phyloP scores from a whole-genome alignment of 129 eudicot species.

The Flaveria bidentis region DNA sequence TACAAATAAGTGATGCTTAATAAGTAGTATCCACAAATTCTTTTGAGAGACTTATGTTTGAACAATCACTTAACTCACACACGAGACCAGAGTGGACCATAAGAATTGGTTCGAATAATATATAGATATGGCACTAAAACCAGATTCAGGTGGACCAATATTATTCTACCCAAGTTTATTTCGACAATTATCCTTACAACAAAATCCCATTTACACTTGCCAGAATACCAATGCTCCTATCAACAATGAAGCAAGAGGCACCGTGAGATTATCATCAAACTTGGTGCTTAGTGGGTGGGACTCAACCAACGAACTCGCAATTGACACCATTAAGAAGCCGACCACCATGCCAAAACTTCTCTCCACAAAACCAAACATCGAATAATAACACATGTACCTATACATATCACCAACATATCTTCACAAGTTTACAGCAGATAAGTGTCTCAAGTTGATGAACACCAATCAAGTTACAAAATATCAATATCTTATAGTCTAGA shows the following conservation, averaged over 20 bases:
- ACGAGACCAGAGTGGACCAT: not conserved
- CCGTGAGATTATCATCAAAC: constrained; percentile 83
- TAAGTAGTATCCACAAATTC: not conserved
- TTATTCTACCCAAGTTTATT: not conserved
- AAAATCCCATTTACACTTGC: not conserved
- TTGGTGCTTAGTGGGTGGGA: constrained; percentile 82
- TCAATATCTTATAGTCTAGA: not conserved
- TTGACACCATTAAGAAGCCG: constrained; percentile 60
- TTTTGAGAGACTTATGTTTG: not conserved
- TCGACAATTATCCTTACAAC: not conserved
- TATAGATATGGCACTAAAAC: not conserved
- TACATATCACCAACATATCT: constrained; percentile 11
- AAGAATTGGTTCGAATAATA: not conserved
- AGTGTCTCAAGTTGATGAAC: not conserved
- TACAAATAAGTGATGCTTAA: not conserved
- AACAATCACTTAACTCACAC: not conserved
- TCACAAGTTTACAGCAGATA: not conserved
- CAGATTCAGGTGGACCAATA: not conserved
- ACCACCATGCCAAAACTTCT: constrained; percentile 52
- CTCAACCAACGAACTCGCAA: constrained; percentile 72
- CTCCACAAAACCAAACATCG: constrained; percentile 66
- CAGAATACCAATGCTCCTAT: constrained; percentile 58
- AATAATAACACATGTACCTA: constrained; percentile 83
- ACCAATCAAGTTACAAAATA: constrained; percentile 1
- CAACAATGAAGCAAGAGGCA: constrained; percentile 64